phyloP scores from a whole-genome alignment of 495 filamentous ascomycete genomes.

The Margaritispora aquatica region DNA sequence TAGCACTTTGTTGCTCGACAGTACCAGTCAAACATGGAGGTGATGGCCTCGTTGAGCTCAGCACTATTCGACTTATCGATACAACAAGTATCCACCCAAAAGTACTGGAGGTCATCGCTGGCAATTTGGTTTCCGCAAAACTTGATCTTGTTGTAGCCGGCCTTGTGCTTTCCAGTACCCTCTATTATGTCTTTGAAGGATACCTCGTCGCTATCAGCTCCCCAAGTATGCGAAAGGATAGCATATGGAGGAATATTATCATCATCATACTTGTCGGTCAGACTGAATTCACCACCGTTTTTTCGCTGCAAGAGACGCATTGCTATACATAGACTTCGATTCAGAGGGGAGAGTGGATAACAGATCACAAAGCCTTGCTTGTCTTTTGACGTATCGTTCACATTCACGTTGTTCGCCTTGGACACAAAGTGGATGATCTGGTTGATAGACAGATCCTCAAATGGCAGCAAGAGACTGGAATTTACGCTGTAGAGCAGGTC shows the following conservation, averaged over 20 bases:
- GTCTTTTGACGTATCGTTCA: too few relatives aligned
- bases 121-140: not conserved
- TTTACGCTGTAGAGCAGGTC: too few relatives aligned
- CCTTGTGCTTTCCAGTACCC: not conserved
- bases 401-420: too few relatives aligned
- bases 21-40: constrained; percentile 1
- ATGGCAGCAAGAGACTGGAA: too few relatives aligned
- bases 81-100: constrained; percentile 2
- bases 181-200: not conserved
- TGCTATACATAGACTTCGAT: too few relatives aligned
- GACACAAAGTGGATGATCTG: too few relatives aligned
- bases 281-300: not conserved
- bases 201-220: not conserved
- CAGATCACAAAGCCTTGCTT: too few relatives aligned
- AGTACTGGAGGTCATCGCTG: not conserved
- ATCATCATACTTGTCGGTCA: not conserved
- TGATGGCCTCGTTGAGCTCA: not conserved
- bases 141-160: not conserved
- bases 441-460: too few relatives aligned
- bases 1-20: not conserved
- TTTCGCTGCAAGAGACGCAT: not conserved
- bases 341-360: too few relatives aligned
- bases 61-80: not conserved
- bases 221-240: constrained; percentile 2
- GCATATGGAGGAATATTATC: not conserved